These are phyloP conservation scores for Cyberlindnera meyerae DNA, from an alignment of 805 yeast genomes.

Conservation along the genomic window DNA sequence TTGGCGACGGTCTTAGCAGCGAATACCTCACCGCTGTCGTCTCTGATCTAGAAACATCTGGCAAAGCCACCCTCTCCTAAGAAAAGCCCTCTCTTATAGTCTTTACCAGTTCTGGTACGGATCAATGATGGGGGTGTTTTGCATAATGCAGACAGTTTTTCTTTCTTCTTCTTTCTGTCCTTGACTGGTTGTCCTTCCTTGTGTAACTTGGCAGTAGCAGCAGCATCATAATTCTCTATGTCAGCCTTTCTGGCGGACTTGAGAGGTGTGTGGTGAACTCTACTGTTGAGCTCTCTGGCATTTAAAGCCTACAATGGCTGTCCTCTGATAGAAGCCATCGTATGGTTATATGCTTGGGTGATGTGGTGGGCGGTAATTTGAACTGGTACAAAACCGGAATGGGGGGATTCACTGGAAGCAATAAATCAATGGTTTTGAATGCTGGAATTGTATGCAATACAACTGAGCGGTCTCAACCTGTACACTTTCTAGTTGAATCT, in stretches of 20 bases:
- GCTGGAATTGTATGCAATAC: too few species aligned
- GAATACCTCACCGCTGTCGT: conserved; percentile 75
- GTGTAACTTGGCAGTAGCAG: conserved; percentile 11
- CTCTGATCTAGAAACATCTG: conserved; percentile 94
- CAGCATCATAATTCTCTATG: conserved; percentile 11
- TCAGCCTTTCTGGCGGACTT: conserved; percentile 27
- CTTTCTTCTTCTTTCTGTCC: conserved; percentile 67
- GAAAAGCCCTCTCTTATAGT: conserved; percentile 84
- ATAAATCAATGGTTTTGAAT: too few species aligned
- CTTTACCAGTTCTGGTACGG: conserved; percentile 79
- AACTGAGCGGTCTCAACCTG: too few species aligned
- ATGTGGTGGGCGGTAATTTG: conserved; percentile 8
- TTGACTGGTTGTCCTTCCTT: conserved; percentile 21
- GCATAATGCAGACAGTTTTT: conserved; percentile 84
- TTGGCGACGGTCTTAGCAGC: conserved; percentile 99
- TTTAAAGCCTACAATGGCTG: conserved; percentile 37
- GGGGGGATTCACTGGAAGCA: too few species aligned
- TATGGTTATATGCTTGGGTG: too few species aligned
- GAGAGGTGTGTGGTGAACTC: conserved; percentile 27
- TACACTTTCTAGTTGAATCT: too few species aligned
- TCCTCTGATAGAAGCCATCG: conserved; percentile 31
- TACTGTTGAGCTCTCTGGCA: conserved; percentile 30
- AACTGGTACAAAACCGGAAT: too few species aligned
- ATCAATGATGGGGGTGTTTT: conserved; percentile 96
- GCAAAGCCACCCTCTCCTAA: conserved; percentile 99